These are phyloP conservation scores for Nemania sp. DNA, from an alignment of 2,329 filamentous ascomycete genomes.

Conservation along the genomic window DNA sequence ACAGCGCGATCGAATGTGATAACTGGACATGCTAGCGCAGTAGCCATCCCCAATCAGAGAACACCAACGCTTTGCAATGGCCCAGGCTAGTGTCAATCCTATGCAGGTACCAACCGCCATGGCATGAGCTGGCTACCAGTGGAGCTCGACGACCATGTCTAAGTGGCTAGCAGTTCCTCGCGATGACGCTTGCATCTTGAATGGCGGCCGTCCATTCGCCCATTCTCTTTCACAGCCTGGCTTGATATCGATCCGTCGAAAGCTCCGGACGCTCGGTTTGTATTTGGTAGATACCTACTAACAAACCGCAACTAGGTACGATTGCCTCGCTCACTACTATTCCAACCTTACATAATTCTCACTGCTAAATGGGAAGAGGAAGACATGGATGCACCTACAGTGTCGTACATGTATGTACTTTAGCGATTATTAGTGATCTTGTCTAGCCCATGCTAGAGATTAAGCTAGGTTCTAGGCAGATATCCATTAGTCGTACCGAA, in stretches of 20 bases:
- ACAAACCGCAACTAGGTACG: no score
- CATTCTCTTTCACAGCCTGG: conserved; percentile 1
- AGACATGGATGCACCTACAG: no score
- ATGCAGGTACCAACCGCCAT: conserved; percentile 37
- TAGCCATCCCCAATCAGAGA: conserved; percentile 7
- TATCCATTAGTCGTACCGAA: not conserved
- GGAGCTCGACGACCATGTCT: conserved; percentile 14
- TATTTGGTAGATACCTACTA: no score
- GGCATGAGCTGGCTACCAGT: conserved; percentile 4
- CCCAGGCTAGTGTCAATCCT: conserved; percentile 19
- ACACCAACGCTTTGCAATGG: not conserved
- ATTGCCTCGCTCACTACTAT: no score
- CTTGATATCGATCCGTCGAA: conserved; percentile 4
- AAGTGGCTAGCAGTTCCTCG: conserved; percentile 7
- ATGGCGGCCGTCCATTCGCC: conserved; percentile 10
- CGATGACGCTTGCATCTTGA: conserved; percentile 21
- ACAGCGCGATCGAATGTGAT: conserved; percentile 13
- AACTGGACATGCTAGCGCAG: not conserved
- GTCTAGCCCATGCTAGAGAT: not conserved
- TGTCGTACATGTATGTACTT: no score
- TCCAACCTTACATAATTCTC: no score
- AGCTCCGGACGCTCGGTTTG: conserved; percentile 1
- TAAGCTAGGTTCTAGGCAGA: not conserved
- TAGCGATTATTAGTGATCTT: no score
- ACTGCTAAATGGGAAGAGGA: no score